These are phyloP conservation scores for Penicillium cataractarum DNA, from an alignment of 495 filamentous ascomycete genomes.

Conservation along the genomic window DNA sequence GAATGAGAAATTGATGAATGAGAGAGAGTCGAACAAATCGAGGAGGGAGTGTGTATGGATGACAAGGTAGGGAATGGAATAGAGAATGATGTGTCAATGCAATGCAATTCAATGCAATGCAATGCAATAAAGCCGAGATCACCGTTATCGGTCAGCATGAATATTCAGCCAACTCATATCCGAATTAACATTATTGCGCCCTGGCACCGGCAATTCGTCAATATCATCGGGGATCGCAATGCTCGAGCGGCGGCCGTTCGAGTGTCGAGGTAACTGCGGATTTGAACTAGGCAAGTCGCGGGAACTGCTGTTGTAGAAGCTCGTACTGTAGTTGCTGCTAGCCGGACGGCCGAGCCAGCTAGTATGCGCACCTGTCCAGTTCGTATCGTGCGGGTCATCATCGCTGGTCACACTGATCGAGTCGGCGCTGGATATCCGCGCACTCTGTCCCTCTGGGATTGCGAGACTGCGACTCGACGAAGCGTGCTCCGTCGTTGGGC, in stretches of 20 bases:
- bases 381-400: conserved; percentile 53
- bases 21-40: background rate
- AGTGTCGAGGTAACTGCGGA: conserved; percentile 25
- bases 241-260: conserved; percentile 41
- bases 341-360: conserved; percentile 53
- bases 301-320: conserved; percentile 46
- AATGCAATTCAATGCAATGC: no score
- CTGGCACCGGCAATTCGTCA: conserved; percentile 44
- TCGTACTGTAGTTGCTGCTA: conserved; percentile 66
- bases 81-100: conserved; percentile 5
- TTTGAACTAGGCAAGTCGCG: conserved; percentile 33
- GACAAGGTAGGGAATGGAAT: background rate
- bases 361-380: conserved; percentile 50
- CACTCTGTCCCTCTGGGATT: conserved; percentile 61
- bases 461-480: conserved; percentile 44
- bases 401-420: conserved; percentile 60
- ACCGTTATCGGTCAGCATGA: conserved; percentile 34
- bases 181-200: conserved; percentile 40
- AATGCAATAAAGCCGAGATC: background rate
- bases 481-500: conserved; percentile 65
- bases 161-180: conserved; percentile 85
- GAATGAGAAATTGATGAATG: background rate
- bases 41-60: background rate
- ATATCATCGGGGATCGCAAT: conserved; percentile 43
- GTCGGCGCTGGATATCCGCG: conserved; percentile 62